Evolutionary conservation across 352 stramenopile species (phyloP).

Genomic region (Pythium sukuiense): DNA sequence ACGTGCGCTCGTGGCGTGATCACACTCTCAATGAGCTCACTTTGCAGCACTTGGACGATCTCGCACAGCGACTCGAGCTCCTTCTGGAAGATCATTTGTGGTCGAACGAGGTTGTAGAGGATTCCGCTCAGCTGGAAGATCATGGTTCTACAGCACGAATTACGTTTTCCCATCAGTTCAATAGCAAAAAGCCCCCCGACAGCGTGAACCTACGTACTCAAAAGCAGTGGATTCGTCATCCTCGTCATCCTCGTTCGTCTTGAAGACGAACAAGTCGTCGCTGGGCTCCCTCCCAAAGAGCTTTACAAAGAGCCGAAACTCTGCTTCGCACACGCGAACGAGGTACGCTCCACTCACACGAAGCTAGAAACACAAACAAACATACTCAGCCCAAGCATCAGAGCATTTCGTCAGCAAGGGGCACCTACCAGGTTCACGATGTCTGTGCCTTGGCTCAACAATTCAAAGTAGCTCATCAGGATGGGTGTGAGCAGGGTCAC

Average conservation of each 20-base stretch:
- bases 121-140: slow-evolving; percentile 76
- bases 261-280: slow-evolving; percentile 56
- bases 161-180: background rate
- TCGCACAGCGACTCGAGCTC: slow-evolving; percentile 79
- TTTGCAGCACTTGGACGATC: slow-evolving; percentile 73
- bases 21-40: slow-evolving; percentile 71
- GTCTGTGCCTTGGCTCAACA: slow-evolving; percentile 54
- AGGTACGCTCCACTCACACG: slow-evolving; percentile 64
- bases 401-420: too few relatives aligned
- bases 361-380: slow-evolving; percentile 31
- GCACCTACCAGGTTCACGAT: slow-evolving; percentile 63
- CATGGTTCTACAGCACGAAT: slow-evolving; percentile 41
- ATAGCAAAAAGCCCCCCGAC: background rate
- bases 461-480: slow-evolving; percentile 48
- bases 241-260: slow-evolving; percentile 27
- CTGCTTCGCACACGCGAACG: slow-evolving; percentile 69
- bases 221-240: slow-evolving; percentile 60
- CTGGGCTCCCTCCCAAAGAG: slow-evolving; percentile 66
- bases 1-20: slow-evolving; percentile 56
- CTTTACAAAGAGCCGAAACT: slow-evolving; percentile 71
- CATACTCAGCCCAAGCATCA: background rate
- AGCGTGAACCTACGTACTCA: slow-evolving; percentile 42
- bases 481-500: slow-evolving; percentile 57
- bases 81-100: slow-evolving; percentile 69
- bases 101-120: slow-evolving; percentile 71